Evolutionary conservation across 2,329 filamentous ascomycete species (phyloP).

Genomic region (Phialophora macrospora): DNA sequence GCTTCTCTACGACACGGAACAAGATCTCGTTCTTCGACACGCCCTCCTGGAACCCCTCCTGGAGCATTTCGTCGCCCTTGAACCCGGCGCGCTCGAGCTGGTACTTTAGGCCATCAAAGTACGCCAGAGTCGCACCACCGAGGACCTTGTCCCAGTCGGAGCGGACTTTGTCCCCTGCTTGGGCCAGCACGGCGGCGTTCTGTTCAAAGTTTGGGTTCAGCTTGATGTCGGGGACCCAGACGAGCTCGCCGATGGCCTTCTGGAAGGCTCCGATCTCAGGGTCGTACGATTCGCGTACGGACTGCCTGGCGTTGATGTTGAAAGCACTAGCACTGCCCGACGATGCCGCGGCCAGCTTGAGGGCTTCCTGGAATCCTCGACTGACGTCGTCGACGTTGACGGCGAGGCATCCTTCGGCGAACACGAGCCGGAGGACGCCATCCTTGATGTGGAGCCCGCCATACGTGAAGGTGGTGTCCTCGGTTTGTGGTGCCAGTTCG

Average conservation of each 20-base stretch:
- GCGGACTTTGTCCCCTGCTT: conserved; percentile 41
- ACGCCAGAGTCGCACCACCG: conserved; percentile 49
- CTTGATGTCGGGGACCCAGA: conserved; percentile 41
- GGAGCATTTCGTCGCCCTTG: conserved; percentile 47
- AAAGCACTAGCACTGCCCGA: conserved; percentile 41
- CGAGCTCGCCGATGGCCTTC: conserved; percentile 45
- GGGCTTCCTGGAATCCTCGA: conserved; percentile 50
- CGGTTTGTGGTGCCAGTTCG: conserved; percentile 16
- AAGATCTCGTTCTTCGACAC: conserved; percentile 52
- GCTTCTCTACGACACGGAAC: conserved; percentile 56
- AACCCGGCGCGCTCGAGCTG: conserved; percentile 43
- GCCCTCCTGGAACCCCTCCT: conserved; percentile 56
- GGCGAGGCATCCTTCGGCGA: conserved; percentile 52
- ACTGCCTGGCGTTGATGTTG: conserved; percentile 52
- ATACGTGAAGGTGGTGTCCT: conserved; percentile 22
- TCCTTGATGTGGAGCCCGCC: conserved; percentile 45
- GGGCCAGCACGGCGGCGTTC: conserved; percentile 50
- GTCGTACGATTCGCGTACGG: conserved; percentile 54
- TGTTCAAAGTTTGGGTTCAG: conserved; percentile 54
- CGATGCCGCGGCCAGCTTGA: conserved; percentile 51
- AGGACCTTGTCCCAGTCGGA: conserved; percentile 54
- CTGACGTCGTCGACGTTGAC: conserved; percentile 53
- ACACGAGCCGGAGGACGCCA: conserved; percentile 56
- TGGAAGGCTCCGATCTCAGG: conserved; percentile 50
- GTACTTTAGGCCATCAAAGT: conserved; percentile 25